Percentiles rank a stretch among this genome's conserved stretches.
Conservation (phyloP, 2,329 filamentous ascomycete species). For the Colletotrichum caudatum region DNA sequence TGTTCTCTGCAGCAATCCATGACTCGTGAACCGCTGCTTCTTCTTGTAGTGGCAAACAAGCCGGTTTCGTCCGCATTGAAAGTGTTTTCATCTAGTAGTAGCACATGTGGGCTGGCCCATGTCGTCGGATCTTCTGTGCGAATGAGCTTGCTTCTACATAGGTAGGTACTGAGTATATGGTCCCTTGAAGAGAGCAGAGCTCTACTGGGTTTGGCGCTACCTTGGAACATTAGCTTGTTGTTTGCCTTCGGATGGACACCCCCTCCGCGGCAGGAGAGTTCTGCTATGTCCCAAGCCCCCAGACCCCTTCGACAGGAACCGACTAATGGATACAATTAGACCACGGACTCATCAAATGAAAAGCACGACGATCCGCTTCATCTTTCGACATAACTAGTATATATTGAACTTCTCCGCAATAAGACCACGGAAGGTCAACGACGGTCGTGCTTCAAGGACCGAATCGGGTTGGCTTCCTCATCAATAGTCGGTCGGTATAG, state of each 20-base stretch:
- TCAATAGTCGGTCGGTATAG: background rate
- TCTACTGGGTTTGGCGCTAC: constrained; percentile 22
- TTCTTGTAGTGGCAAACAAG: constrained; percentile 1
- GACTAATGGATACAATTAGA: background rate
- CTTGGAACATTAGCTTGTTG: background rate
- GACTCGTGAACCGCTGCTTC: constrained; percentile 22
- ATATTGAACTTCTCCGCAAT: background rate
- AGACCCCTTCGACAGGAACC: constrained; percentile 7
- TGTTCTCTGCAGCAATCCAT: constrained; percentile 15
- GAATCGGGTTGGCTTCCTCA: background rate
- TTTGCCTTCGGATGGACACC: constrained; percentile 28
- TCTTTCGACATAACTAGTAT: background rate
- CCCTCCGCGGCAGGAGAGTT: constrained; percentile 18
- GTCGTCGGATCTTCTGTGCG: constrained; percentile 37
- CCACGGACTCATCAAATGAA: constrained; percentile 1
- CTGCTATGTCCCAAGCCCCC: constrained; percentile 6
- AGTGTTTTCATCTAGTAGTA: background rate
- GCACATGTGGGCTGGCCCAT: constrained; percentile 29
- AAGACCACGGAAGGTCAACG: background rate
- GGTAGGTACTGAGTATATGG: background rate
- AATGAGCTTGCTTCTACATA: constrained; percentile 28
- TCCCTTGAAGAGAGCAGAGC: background rate
- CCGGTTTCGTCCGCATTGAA: constrained; percentile 22
- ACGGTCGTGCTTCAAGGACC: constrained; percentile 1
- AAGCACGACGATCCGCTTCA: constrained; percentile 1